Evolutionary conservation across 2,329 filamentous ascomycete genomes (phyloP).

Genomic region (Trichoderma sp.): DNA sequence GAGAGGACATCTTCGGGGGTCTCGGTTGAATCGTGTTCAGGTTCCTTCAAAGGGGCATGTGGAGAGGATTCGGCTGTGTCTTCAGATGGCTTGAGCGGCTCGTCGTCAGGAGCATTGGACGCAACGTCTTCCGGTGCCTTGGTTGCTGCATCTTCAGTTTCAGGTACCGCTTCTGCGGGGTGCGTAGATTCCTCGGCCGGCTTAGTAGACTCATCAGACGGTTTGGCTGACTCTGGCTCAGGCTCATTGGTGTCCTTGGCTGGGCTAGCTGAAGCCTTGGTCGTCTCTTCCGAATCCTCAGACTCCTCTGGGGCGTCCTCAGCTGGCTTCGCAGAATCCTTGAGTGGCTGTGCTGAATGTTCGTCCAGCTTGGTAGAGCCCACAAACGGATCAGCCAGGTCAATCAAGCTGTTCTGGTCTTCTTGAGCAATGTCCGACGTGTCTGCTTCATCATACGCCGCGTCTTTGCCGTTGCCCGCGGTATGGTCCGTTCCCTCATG

Average conservation of each 20-base stretch:
- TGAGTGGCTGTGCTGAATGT: background rate
- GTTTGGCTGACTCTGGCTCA: background rate
- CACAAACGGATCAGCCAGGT: background rate
- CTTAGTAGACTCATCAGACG: background rate
- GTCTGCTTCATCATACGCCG: background rate
- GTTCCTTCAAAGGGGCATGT: background rate
- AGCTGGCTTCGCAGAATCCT: background rate
- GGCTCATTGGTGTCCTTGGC: background rate
- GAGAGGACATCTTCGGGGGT: background rate
- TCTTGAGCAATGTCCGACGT: background rate
- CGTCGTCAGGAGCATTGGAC: constrained; percentile 10
- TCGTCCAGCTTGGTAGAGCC: constrained; percentile 2
- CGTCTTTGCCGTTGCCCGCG: background rate
- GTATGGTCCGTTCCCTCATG: background rate
- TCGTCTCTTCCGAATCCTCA: background rate
- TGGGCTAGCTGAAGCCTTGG: background rate
- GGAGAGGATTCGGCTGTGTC: background rate
- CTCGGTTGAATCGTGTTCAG: background rate
- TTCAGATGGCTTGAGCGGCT: constrained; percentile 1
- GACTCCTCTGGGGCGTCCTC: background rate
- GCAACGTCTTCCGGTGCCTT: background rate
- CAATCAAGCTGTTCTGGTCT: background rate
- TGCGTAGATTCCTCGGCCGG: background rate
- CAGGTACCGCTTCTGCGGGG: background rate
- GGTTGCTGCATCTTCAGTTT: background rate